Evolutionary conservation across 495 filamentous ascomycete species (phyloP).

Genomic region (Penicillium turbatum): DNA sequence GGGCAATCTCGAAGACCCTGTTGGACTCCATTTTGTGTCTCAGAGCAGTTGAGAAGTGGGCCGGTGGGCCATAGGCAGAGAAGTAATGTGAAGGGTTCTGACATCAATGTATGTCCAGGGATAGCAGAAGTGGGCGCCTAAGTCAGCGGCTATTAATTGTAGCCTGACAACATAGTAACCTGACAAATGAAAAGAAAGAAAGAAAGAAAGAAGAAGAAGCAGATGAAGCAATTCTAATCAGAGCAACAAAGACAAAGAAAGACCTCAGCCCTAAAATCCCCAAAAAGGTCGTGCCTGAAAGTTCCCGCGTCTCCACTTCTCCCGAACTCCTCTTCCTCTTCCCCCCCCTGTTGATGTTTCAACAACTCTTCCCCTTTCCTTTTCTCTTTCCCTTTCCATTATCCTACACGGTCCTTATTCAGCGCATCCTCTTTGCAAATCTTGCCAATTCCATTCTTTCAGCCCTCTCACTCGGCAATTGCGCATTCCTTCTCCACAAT

Average conservation of each 20-base stretch:
- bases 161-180: no score
- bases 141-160: no score
- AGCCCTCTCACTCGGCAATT: constrained; percentile 8
- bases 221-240: no score
- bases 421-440: not conserved
- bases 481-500: constrained; percentile 25
- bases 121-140: not conserved
- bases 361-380: not conserved
- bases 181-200: no score
- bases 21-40: not conserved
- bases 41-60: not conserved
- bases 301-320: constrained; percentile 9
- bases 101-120: not conserved
- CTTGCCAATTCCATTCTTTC: constrained; percentile 13
- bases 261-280: constrained; percentile 14
- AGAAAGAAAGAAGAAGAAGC: not conserved
- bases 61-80: not conserved
- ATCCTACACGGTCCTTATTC: not conserved
- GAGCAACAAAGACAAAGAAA: not conserved
- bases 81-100: no score
- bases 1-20: not conserved
- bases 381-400: constrained; percentile 2
- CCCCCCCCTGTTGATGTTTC: constrained; percentile 5
- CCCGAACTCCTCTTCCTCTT: not conserved
- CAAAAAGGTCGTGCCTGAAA: not conserved